Percentiles rank a stretch among this genome's conserved stretches.
Conservation (phyloP, 352 stramenopile genomes). For the Pythium myriotylum region DNA sequence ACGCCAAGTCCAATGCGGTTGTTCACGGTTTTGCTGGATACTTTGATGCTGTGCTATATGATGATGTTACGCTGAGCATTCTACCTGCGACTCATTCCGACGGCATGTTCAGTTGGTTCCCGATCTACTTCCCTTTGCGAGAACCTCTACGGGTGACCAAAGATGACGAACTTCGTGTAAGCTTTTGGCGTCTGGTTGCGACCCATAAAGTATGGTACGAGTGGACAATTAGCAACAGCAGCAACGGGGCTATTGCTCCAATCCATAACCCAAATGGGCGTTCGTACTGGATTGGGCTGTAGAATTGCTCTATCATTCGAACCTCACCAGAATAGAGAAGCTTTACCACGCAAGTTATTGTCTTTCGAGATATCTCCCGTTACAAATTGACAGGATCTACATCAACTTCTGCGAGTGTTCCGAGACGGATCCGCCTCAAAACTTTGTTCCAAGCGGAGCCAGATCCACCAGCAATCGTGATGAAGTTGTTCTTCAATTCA, state of each 20-base stretch:
- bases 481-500: slow-evolving; percentile 47
- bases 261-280: slow-evolving; percentile 98
- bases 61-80: slow-evolving; percentile 94
- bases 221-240: slow-evolving; percentile 87
- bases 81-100: slow-evolving; percentile 93
- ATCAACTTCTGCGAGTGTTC: neutral
- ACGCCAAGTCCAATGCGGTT: slow-evolving; percentile 51
- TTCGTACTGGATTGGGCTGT: slow-evolving; percentile 95
- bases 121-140: slow-evolving; percentile 97
- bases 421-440: neutral
- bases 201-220: slow-evolving; percentile 98
- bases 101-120: slow-evolving; percentile 99
- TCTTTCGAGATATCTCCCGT: too few species aligned
- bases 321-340: too few species aligned
- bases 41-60: slow-evolving; percentile 96
- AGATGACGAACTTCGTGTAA: slow-evolving; percentile 80
- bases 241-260: slow-evolving; percentile 49
- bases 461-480: slow-evolving; percentile 40
- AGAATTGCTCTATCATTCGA: too few species aligned
- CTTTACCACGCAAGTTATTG: too few species aligned
- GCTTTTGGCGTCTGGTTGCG: slow-evolving; percentile 93
- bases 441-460: slow-evolving; percentile 38
- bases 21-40: slow-evolving; percentile 97
- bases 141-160: slow-evolving; percentile 86
- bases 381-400: neutral